Percentiles rank a stretch among this genome's conserved stretches.
Evolutionary conservation across 2,329 filamentous ascomycete genomes (phyloP).

Genomic region (Diaporthe helianthi): DNA sequence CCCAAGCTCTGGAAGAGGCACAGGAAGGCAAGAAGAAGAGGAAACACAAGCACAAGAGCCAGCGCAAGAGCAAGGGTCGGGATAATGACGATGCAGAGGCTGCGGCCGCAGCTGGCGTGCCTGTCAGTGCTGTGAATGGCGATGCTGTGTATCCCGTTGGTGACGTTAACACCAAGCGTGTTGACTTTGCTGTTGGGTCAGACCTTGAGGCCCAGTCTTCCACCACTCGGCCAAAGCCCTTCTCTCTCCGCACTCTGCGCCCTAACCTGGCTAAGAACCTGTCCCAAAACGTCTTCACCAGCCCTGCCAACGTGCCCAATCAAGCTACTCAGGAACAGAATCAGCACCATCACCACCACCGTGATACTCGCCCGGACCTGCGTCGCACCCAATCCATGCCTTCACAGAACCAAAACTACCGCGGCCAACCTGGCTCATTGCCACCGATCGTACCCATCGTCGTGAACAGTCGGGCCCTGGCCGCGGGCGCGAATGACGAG

Average conservation of each 20-base stretch:
- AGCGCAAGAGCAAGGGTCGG: conserved; percentile 41
- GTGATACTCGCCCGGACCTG: conserved; percentile 42
- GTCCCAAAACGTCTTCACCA: conserved; percentile 64
- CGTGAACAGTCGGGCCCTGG: conserved; percentile 40
- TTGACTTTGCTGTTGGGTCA: conserved; percentile 51
- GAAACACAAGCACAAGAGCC: conserved; percentile 29
- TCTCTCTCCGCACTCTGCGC: conserved; percentile 53
- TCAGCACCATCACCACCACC: conserved; percentile 40
- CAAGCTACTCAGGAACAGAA: conserved; percentile 6
- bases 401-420: conserved; percentile 36
- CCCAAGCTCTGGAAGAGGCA: conserved; percentile 27
- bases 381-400: conserved; percentile 66
- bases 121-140: not conserved
- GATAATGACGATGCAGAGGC: conserved; percentile 24
- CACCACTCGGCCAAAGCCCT: conserved; percentile 42
- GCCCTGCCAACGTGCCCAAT: conserved; percentile 37
- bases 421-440: conserved; percentile 37
- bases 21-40: conserved; percentile 37
- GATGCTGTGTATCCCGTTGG: conserved; percentile 20
- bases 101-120: not conserved
- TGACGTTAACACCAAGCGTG: conserved; percentile 45
- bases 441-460: conserved; percentile 43
- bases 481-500: conserved; percentile 36
- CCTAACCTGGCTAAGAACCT: conserved; percentile 60
- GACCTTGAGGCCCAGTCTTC: conserved; percentile 43